These are phyloP conservation scores for Cercospora zeae-maydis DNA, from an alignment of 2,329 filamentous ascomycete species.

Conservation along the genomic window DNA sequence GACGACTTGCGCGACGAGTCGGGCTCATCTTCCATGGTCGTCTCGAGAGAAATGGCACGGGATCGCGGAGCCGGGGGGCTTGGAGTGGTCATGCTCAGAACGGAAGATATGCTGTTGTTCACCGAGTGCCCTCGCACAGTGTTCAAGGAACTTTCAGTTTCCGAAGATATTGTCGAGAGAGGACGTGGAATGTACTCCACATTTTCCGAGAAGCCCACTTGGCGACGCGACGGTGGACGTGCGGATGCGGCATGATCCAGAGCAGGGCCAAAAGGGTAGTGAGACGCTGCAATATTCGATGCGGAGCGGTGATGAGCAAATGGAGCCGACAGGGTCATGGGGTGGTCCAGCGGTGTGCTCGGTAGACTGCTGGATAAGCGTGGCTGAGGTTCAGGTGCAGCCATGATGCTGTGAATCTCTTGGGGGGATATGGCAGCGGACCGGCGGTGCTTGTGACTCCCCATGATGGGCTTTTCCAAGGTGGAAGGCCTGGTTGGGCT, in stretches of 20 bases:
- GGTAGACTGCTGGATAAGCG: slow-evolving; percentile 34
- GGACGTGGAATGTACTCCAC: slow-evolving; percentile 81
- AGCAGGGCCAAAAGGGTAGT: slow-evolving; percentile 11
- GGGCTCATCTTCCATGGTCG: slow-evolving; percentile 41
- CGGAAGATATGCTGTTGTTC: slow-evolving; percentile 75
- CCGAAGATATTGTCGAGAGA: slow-evolving; percentile 77
- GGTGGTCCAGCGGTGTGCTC: slow-evolving; percentile 35
- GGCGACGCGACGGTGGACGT: slow-evolving; percentile 52
- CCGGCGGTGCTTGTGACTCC: slow-evolving; percentile 68
- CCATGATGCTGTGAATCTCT: slow-evolving; percentile 69
- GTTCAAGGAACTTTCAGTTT: slow-evolving; percentile 70
- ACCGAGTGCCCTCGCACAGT: slow-evolving; percentile 70
- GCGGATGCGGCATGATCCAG: slow-evolving; percentile 32
- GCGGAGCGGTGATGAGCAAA: neutral
- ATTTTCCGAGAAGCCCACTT: slow-evolving; percentile 80
- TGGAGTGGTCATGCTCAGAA: slow-evolving; percentile 59
- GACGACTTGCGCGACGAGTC: slow-evolving; percentile 58
- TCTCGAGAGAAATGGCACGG: slow-evolving; percentile 39
- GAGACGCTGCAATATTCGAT: neutral
- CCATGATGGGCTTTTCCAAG: slow-evolving; percentile 38
- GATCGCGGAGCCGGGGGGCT: slow-evolving; percentile 46
- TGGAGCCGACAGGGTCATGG: slow-evolving; percentile 1
- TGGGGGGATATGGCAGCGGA: slow-evolving; percentile 79
- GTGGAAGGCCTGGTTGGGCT: slow-evolving; percentile 65
- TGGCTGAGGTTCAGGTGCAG: slow-evolving; percentile 38